Conservation (phyloP, 805 yeast genomes). For the Lipomyces orientalis region DNA sequence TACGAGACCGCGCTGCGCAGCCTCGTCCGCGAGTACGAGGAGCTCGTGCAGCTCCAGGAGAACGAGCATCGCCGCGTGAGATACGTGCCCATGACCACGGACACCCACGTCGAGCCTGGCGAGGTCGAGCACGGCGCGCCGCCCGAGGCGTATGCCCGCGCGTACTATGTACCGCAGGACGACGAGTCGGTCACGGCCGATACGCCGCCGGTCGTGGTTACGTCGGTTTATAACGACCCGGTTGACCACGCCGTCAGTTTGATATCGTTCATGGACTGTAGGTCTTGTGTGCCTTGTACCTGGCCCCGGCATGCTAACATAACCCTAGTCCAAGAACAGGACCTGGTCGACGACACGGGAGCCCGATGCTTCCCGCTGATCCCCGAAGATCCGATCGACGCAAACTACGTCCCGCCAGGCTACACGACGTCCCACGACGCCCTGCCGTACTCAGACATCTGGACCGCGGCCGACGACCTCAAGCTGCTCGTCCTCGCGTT, state of each 20-base stretch:
- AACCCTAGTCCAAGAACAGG: background rate
- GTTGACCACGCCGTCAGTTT: background rate
- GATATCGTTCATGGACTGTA: background rate
- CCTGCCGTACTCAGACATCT: constrained; percentile 1
- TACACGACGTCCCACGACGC: background rate
- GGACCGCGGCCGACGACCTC: constrained; percentile 10
- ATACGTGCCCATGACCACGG: background rate
- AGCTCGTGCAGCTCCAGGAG: background rate
- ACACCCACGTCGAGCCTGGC: background rate
- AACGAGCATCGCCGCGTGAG: background rate
- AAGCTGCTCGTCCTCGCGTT: constrained; percentile 18
- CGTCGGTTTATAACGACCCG: background rate
- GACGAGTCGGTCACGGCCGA: background rate
- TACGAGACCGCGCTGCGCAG: constrained; percentile 1
- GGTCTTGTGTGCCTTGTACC: background rate
- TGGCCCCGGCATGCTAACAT: background rate
- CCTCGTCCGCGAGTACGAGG: background rate
- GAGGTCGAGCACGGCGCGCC: background rate
- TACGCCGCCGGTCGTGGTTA: background rate
- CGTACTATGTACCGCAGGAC: background rate
- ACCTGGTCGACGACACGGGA: background rate
- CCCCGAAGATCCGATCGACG: background rate
- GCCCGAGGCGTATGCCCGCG: background rate
- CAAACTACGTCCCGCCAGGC: background rate
- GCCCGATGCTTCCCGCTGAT: constrained; percentile 2